Evolutionary conservation across 2,329 filamentous ascomycete genomes (phyloP), one percentile per base, ranked within the genome.

Genomic region (Scedosporium apiospermum): DNA sequence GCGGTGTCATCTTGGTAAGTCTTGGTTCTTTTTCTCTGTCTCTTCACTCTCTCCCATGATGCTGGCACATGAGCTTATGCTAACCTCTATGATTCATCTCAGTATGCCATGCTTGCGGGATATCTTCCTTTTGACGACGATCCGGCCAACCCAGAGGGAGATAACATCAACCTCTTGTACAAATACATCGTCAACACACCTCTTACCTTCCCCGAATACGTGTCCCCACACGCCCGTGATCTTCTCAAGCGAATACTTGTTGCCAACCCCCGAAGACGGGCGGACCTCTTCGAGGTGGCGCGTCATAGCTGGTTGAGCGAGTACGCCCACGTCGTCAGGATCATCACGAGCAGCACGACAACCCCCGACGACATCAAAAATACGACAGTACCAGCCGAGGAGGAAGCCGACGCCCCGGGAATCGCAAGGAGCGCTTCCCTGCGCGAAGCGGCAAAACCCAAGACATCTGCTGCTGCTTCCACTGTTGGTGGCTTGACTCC

Each of bases 141-240:
- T 70, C 95, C 95, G 66, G 95, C 93, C 57, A 99, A 99, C 72
- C 95, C 95, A 2, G 95, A 99, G 76, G 95, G 95, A 67, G 95
- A 99, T 74, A 99, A 99, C 73, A 99, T 99, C 78, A 99, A 99
- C 73, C 83, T 99, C 10, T 81, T 99, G 30, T 99, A 99, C 83
- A 98, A 98, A 78, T 99, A 99, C 77, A 99, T 99, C 69, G 93
- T 97, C 64, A 96, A 91, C 62, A 99, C 95, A 1, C 93, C 93
- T 42, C 84, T 99, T 51, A 98, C 93, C 3, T 99, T 99, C 74
- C 95, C 95, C 65, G 95, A 99, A 86, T 98, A 98, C 73, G 95
- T 99, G 68, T 96, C 95, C 6, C 95, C 95, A 6, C 95, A 99
- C 74, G 93, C 95, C 23, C 85, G 95, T 69, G 95, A 99, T 74